A percentile compares a stretch with the other conserved stretches of the same genome.
Conservation (phyloP, 441 rosid genomes). For the Gossypium schwendimanii region DNA sequence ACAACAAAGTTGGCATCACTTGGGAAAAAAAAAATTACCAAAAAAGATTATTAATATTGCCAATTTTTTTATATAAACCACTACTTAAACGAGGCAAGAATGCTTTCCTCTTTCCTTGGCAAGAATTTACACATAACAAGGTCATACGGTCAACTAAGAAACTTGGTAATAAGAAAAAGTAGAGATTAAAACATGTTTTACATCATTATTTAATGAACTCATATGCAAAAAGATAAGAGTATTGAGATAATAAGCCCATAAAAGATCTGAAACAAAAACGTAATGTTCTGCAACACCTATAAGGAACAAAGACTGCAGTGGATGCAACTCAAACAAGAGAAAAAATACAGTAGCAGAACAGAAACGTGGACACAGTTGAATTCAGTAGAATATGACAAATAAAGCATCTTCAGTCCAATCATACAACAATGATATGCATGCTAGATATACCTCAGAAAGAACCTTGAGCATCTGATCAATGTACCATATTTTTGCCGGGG, state of each 20-base stretch:
- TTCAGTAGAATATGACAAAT: background rate
- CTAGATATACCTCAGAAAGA: conserved; percentile 72
- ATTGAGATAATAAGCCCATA: background rate
- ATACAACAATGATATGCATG: conserved; percentile 8
- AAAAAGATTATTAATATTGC: background rate
- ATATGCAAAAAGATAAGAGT: background rate
- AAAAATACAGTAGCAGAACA: background rate
- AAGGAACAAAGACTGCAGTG: background rate
- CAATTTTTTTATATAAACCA: background rate
- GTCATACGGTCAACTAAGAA: background rate
- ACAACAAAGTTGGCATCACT: background rate
- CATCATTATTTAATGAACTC: background rate
- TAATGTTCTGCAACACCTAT: background rate
- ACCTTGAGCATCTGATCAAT: conserved; percentile 99
- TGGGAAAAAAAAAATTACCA: background rate
- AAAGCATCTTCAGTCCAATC: conserved; percentile 8
- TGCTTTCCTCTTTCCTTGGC: background rate
- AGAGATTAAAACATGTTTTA: background rate
- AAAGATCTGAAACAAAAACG: background rate
- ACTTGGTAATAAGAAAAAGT: background rate
- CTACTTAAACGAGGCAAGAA: background rate
- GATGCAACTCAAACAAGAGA: background rate
- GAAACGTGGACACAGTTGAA: background rate
- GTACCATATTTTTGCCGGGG: conserved; percentile 92
- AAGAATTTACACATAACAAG: background rate